Evolutionary conservation across 805 yeast species (phyloP).

Genomic region (Hanseniaspora occidentalis): DNA sequence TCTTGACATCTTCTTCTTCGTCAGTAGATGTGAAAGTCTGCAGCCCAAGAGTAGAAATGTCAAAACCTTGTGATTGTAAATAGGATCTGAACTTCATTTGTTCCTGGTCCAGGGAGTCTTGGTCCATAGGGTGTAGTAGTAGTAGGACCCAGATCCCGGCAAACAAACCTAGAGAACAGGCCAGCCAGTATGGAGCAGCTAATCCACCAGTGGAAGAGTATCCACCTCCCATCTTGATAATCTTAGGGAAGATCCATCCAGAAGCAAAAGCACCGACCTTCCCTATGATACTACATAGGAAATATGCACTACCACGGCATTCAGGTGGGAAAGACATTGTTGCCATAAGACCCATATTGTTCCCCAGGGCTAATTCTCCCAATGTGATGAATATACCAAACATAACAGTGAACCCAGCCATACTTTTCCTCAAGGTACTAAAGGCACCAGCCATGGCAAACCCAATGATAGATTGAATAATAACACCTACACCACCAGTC

Average conservation of each 20-base stretch:
- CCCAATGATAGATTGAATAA: constrained; percentile 67
- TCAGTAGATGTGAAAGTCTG: too few relatives aligned
- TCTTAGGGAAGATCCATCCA: constrained; percentile 75
- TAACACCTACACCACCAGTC: constrained; percentile 57
- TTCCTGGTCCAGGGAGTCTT: constrained; percentile 68
- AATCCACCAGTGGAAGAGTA: constrained; percentile 23
- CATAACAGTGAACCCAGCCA: constrained; percentile 73
- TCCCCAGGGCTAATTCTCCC: constrained; percentile 86
- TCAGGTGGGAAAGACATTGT: constrained; percentile 80
- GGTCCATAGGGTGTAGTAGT: constrained; percentile 64
- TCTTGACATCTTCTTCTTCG: too few relatives aligned
- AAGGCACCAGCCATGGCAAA: constrained; percentile 72
- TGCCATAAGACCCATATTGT: constrained; percentile 79
- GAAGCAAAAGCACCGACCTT: constrained; percentile 91
- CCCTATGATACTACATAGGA: constrained; percentile 84
- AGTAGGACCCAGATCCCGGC: constrained; percentile 29
- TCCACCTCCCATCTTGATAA: constrained; percentile 46
- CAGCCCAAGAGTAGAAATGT: constrained; percentile 26
- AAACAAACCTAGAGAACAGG: constrained; percentile 36
- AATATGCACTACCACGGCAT: constrained; percentile 82
- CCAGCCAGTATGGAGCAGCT: background rate
- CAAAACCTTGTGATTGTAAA: constrained; percentile 58
- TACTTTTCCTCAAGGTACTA: constrained; percentile 38
- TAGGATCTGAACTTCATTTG: constrained; percentile 61
- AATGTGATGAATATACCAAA: constrained; percentile 79